These are phyloP conservation scores for Leccinum cinnamomeum DNA, from an alignment of 1,284 basidiomycete genomes.

Conservation along the genomic window DNA sequence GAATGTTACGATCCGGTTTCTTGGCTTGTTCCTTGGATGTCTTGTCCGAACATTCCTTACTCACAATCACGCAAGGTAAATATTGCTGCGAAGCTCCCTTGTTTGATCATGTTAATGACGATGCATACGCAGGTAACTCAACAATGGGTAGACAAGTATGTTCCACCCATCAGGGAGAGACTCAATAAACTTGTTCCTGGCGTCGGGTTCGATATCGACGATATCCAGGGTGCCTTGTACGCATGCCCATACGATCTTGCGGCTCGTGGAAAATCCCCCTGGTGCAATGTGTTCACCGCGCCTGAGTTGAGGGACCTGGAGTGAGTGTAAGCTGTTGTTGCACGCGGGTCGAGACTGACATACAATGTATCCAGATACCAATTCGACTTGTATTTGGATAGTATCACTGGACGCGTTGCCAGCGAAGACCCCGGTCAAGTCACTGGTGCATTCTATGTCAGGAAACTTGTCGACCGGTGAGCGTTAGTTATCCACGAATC, in stretches of 20 bases:
- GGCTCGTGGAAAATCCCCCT: slow-evolving; percentile 37
- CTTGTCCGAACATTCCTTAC: slow-evolving; percentile 8
- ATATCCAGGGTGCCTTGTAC: slow-evolving; percentile 46
- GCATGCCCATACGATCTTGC: slow-evolving; percentile 50
- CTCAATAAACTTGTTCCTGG: slow-evolving; percentile 39
- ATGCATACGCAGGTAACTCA: slow-evolving; percentile 26
- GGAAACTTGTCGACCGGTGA: slow-evolving; percentile 32
- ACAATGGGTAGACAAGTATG: slow-evolving; percentile 41
- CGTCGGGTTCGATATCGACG: slow-evolving; percentile 9
- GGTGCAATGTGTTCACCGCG: slow-evolving; percentile 43
- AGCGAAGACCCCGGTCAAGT: slow-evolving; percentile 39
- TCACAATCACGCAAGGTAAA: not conserved
- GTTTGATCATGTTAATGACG: not conserved
- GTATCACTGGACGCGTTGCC: slow-evolving; percentile 42
- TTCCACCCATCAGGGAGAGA: slow-evolving; percentile 41
- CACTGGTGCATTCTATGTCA: slow-evolving; percentile 43
- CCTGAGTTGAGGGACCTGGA: slow-evolving; percentile 43
- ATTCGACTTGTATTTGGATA: slow-evolving; percentile 44
- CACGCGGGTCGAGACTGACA: not conserved
- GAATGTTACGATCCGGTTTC: slow-evolving; percentile 34
- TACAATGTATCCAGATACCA: slow-evolving; percentile 32
- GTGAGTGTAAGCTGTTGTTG: slow-evolving; percentile 24
- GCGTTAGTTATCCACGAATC: not conserved
- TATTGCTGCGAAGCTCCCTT: not conserved
- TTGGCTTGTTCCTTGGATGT: slow-evolving; percentile 28